Base-by-base conservation (phyloP, 495 filamentous ascomycete genomes). In the Amniculicola lignicola region DNA sequence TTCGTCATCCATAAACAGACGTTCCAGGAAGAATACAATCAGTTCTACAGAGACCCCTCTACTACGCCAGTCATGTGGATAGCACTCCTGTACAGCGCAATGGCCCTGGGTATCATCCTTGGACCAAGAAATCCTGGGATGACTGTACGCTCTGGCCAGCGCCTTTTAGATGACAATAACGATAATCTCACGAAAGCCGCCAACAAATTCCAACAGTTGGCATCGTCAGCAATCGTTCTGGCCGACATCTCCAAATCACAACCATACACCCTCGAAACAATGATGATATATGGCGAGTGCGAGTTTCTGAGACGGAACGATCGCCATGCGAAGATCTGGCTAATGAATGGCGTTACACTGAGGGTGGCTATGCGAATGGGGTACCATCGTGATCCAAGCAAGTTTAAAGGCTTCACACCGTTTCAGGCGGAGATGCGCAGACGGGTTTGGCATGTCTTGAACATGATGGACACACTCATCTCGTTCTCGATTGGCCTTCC, bases 391-490 rank as follows among this genome's bases (percentile, higher is more conserved):
- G 68, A 72, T 33, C 45, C 62, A 3, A 64, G 59, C 38, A 62
- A 68, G 50, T 71, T 67, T 44, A 62, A 57, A 7, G 51, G 57
- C 23, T 70, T 72, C 21, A 56, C 54, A 2, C 52, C 62, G 0
- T 70, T 72, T 39, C 61, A 68, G 15, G 69, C 61, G 5, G 70
- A 72, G 42, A 71, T 72, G 70, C 47, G 70, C 4, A 47, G 70
- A 40, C 47, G 70, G 12, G 27, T 55, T 9, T 72, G 69, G 68
- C 49, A 57, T 33, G 24, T 65, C 1, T 54, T 72, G 6, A 61
- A 55, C 35, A 66, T 67, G 60, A 58, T 67, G 28, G 70, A 72
- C 43, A 57, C 63, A 4, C 56, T 72, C 4, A 60, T 67, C 18
- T 65, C 65, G 0, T 72, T 71, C 37, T 58, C 66, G 23, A 45